Evolutionary conservation across 1,139 yeast species (phyloP).

Genomic region (Lodderomyces oxycetoniae): DNA sequence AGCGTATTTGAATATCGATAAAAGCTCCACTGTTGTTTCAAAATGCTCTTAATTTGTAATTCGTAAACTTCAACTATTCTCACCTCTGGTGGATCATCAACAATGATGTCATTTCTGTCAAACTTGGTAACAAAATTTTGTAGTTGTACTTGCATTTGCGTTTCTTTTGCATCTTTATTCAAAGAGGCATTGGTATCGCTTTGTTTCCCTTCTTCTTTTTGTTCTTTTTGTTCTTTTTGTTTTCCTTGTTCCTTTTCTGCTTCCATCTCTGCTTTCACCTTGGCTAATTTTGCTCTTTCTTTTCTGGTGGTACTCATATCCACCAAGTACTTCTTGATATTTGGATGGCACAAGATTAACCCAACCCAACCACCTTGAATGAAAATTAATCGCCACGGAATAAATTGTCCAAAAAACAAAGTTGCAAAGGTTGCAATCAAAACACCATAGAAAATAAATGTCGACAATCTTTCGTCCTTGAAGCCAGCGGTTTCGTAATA

Average conservation of each 20-base stretch:
- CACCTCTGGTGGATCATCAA: constrained; percentile 65
- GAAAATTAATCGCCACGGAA: constrained; percentile 63
- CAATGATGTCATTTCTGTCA: constrained; percentile 48
- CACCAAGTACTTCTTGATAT: constrained; percentile 33
- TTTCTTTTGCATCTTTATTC: constrained; percentile 1
- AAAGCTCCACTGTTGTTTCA: constrained; percentile 55
- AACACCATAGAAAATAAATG: constrained; percentile 45
- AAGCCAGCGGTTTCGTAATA: constrained; percentile 67
- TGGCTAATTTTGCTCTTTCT: constrained; percentile 3
- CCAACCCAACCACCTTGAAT: constrained; percentile 54
- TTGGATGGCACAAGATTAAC: constrained; percentile 53
- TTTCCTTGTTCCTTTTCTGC: not conserved
- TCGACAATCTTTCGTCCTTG: constrained; percentile 63
- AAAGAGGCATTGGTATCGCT: not conserved
- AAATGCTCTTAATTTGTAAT: constrained; percentile 60
- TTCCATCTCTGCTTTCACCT: constrained; percentile 1
- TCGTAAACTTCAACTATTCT: constrained; percentile 70
- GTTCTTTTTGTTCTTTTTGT: not conserved
- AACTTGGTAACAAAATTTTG: constrained; percentile 16
- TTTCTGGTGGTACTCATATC: constrained; percentile 14
- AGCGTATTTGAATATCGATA: constrained; percentile 33
- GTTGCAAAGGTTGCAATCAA: constrained; percentile 31
- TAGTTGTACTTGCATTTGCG: constrained; percentile 4
- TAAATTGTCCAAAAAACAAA: constrained; percentile 52
- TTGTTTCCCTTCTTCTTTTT: not conserved